These are phyloP conservation scores for Wilhelminamyces savonicus DNA, from an alignment of 805 yeast species.

Conservation along the genomic window DNA sequence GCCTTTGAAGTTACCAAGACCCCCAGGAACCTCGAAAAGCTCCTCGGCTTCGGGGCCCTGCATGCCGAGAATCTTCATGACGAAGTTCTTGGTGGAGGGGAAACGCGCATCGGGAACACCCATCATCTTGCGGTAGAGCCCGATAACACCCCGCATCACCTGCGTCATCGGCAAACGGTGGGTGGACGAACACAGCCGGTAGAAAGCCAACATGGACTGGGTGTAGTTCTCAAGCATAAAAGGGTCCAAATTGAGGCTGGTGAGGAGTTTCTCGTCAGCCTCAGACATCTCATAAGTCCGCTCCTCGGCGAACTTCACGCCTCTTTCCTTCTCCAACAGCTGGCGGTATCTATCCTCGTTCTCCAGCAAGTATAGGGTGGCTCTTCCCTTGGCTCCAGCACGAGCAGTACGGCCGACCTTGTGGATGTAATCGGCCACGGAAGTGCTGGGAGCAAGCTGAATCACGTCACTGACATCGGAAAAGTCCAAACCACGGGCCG, in stretches of 20 bases:
- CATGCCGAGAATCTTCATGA: constrained; percentile 19
- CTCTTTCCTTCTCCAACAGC: constrained; percentile 42
- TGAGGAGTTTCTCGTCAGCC: constrained; percentile 19
- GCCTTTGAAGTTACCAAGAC: too few species aligned
- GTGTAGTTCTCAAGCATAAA: constrained; percentile 19
- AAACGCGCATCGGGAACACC: constrained; percentile 2
- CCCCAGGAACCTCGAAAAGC: background rate
- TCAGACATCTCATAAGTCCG: constrained; percentile 33
- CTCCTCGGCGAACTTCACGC: constrained; percentile 46
- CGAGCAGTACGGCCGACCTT: constrained; percentile 96
- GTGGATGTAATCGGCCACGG: constrained; percentile 77
- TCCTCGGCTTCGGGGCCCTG: constrained; percentile 14
- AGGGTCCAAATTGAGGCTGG: constrained; percentile 9
- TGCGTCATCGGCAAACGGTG: constrained; percentile 7
- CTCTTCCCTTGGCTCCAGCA: constrained; percentile 75
- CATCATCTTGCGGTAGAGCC: constrained; percentile 3
- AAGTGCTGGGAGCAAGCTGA: constrained; percentile 74
- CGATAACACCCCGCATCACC: constrained; percentile 5
- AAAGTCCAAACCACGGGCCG: constrained; percentile 96
- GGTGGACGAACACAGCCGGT: constrained; percentile 15
- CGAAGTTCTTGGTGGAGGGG: constrained; percentile 8
- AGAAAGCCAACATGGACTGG: constrained; percentile 20
- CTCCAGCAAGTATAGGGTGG: constrained; percentile 52
- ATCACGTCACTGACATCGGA: constrained; percentile 80
- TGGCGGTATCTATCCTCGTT: constrained; percentile 52